Base-by-base conservation (phyloP, 805 yeast genomes). In the Monosporozyma siamensis region DNA sequence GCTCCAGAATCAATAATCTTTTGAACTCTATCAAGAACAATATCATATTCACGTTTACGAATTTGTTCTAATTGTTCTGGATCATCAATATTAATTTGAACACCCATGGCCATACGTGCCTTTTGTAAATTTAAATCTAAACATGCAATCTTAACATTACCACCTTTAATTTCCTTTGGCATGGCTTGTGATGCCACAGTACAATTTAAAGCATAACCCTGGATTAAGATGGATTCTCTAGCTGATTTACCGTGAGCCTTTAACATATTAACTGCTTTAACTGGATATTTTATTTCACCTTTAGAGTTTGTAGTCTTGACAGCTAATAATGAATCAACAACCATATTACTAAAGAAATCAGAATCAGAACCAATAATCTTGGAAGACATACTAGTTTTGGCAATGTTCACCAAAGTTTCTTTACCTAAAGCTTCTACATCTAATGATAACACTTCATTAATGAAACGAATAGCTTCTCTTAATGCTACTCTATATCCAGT, bases 71-170 rank as follows among this genome's bases (percentile, higher is more conserved):
- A 75, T 66, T 87, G 95, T 54, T 92, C 96, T 34, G 99, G 98
- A 63, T 92, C 97, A 55, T 86, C 95, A 59, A 92, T 87, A 61
- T 89, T 89, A 64, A 92, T 85, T 64, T 88, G 95, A 41, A 92
- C 97, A 43, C 99, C 99, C 79, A 92, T 79, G 34, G 97, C 96
- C 96, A 92, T 87, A 61, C 89, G 78, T 2, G 95, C 92, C 64
- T 89, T 90, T 63, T 94, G 98, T 59, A 92, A 70, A 66, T 94
- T 90, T 64, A 92, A 76, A 66, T 88, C 97, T 56, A 88, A 71
- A 51, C 87, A 78, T 3, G 97, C 97, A 52, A 88, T 84, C 53
- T 79, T 80, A 38, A 95, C 94, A 50, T 74, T 64, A 35, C 64
- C 64, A 25, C 61, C 63, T 30, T 47, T 49, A 47, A 59, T 44